These are phyloP conservation scores for Trichoderma cornu-damae DNA, from an alignment of 2,329 filamentous ascomycete species.

Conservation along the genomic window DNA sequence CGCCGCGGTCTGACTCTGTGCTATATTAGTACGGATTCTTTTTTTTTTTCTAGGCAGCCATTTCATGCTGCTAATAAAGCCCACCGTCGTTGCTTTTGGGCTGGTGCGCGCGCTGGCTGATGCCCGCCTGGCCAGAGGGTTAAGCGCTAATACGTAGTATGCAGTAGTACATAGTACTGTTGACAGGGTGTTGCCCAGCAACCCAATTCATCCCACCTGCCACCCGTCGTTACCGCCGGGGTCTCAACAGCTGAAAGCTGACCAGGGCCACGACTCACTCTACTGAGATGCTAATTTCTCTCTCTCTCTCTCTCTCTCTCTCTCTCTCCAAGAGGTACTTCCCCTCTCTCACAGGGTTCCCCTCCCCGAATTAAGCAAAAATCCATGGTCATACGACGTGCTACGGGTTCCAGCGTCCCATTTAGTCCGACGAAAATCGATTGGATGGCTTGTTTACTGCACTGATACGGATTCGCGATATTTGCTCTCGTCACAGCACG, in stretches of 20 bases:
- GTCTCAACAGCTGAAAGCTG: neutral
- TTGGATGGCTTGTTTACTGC: neutral
- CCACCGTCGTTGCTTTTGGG: too few species aligned
- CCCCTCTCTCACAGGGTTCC: neutral
- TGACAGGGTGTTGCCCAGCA: constrained; percentile 17
- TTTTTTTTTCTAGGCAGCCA: too few species aligned
- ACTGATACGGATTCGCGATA: neutral
- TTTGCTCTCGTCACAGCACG: neutral
- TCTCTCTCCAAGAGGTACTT: neutral
- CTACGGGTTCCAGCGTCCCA: neutral
- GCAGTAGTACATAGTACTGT: too few species aligned
- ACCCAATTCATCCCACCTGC: constrained; percentile 6
- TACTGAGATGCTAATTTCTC: too few species aligned
- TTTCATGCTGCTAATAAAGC: too few species aligned
- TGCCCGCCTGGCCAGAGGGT: too few species aligned
- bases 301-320: neutral
- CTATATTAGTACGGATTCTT: too few species aligned
- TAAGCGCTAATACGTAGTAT: too few species aligned
- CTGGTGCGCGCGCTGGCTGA: neutral
- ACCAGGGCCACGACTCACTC: neutral
- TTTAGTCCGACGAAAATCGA: neutral
- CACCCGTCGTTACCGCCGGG: neutral
- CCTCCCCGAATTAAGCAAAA: neutral
- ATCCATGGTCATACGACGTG: neutral
- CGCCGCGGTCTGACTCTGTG: too few species aligned